Conservation (phyloP, 345 rosid genomes). For the Hirschfeldia incana region DNA sequence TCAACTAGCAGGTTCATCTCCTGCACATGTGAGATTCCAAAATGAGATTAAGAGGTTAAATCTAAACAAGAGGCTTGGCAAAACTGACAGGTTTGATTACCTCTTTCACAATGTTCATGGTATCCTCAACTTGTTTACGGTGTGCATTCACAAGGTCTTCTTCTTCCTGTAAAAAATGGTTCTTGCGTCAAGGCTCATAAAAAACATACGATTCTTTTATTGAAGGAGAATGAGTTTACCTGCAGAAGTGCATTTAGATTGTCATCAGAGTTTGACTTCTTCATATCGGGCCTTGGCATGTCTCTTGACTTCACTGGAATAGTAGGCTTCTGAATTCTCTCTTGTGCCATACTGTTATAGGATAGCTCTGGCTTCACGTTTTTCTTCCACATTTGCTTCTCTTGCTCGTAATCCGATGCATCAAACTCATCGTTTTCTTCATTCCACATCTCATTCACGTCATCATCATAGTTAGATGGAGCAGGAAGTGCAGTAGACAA, state of each 20-base stretch:
- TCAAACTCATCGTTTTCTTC: constrained; percentile 81
- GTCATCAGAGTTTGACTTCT: constrained; percentile 62
- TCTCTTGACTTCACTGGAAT: constrained; percentile 47
- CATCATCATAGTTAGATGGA: constrained; percentile 66
- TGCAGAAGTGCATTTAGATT: constrained; percentile 75
- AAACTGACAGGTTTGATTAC: constrained; percentile 52
- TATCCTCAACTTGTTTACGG: constrained; percentile 89
- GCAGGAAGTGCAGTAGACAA: constrained; percentile 62
- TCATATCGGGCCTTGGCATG: constrained; percentile 53
- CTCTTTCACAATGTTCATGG: constrained; percentile 96
- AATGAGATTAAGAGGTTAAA: background rate
- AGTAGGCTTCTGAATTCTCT: constrained; percentile 55
- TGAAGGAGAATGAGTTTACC: constrained; percentile 46
- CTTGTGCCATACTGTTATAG: constrained; percentile 41
- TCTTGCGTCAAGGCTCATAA: constrained; percentile 6
- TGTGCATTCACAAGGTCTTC: constrained; percentile 98
- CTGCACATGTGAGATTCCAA: constrained; percentile 42
- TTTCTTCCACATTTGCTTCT: constrained; percentile 68
- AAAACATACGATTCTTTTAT: background rate
- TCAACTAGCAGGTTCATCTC: constrained; percentile 92
- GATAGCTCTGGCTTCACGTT: constrained; percentile 59
- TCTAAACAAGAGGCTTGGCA: background rate
- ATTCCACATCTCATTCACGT: constrained; percentile 68
- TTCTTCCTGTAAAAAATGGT: constrained; percentile 68
- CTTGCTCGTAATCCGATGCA: constrained; percentile 73